Evolutionary conservation across 257 asterid genomes (phyloP), one percentile per base, ranked within the genome.

Genomic region (Gentiana macrophylla): DNA sequence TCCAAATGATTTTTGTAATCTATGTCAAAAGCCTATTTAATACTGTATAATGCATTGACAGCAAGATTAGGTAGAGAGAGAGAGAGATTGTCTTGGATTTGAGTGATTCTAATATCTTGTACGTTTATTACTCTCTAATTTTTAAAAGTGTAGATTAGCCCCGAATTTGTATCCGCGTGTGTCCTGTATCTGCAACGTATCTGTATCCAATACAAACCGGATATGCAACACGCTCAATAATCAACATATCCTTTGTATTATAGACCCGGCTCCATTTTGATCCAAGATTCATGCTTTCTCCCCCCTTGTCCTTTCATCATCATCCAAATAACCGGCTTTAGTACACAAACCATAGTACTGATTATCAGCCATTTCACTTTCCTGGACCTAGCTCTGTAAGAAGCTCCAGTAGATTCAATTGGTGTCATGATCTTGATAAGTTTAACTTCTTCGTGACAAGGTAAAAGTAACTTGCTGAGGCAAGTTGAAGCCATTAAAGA

Each of bases 301-400:
- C 48, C 5, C 37, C 43, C 41, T 83, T 67, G 15, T 83, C 82
- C 62, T 68, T 24, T 24, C 24, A 24, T 84, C 95, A 91, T 91
- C 97, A 87, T 81, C 97, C 97, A 83, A 38, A 81, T 80, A 1
- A 81, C 72, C 53, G 87, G 72, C 79, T 91, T 94, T 38, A 85
- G 70, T 2, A 80, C 74, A 55, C 79, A 88, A 63, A 95, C 79
- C 62, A 97, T 79, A 48, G 81, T 85, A 74, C 90, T 87, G 77
- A 15, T 77, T 72, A 37, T 59, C 65, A 38, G 78, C 93, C 51
- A 85, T 64, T 56, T 80, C 81, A 35, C 56, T n/a, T 72, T 80
- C 93, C 54, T 68, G 53, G 36, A 91, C 41, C 76, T 70, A 1
- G 74, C 65, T 58, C 46, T 67, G 48, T 64, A 46, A 57, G 80